Evolutionary conservation across 2,329 filamentous ascomycete genomes (phyloP).

Genomic region (Xylariales sp.): DNA sequence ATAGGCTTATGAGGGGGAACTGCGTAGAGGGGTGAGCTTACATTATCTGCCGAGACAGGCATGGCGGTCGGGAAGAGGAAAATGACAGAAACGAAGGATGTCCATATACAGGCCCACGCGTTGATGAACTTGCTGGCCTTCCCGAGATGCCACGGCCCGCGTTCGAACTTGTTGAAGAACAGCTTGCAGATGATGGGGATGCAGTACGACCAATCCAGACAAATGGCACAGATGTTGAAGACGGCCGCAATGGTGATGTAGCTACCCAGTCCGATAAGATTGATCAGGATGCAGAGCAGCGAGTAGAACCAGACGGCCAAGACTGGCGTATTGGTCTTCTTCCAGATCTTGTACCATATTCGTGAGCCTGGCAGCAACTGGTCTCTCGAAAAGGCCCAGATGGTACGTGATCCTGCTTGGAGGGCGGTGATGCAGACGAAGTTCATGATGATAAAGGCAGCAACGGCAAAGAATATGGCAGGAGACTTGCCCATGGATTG

Average conservation of each 20-base stretch:
- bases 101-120: slow-evolving; percentile 46
- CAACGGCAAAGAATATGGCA: slow-evolving; percentile 51
- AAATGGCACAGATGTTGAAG: slow-evolving; percentile 51
- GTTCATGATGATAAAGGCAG: slow-evolving; percentile 53
- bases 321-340: slow-evolving; percentile 45
- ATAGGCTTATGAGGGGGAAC: too few species aligned
- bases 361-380: slow-evolving; percentile 40
- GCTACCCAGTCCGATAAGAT: slow-evolving; percentile 53
- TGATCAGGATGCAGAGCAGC: slow-evolving; percentile 50
- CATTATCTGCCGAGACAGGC: slow-evolving; percentile 40
- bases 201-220: slow-evolving; percentile 51
- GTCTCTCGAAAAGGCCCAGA: slow-evolving; percentile 53
- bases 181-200: slow-evolving; percentile 53
- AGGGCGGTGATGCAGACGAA: slow-evolving; percentile 55
- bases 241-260: slow-evolving; percentile 48
- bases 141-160: slow-evolving; percentile 49
- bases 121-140: slow-evolving; percentile 37
- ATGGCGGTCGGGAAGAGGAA: slow-evolving; percentile 46
- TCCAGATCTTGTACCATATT: slow-evolving; percentile 45
- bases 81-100: slow-evolving; percentile 47
- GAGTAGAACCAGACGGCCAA: slow-evolving; percentile 52
- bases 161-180: slow-evolving; percentile 41
- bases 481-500: slow-evolving; percentile 50
- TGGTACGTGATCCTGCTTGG: slow-evolving; percentile 46
- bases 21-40: too few species aligned